A percentile compares a stretch with the other conserved stretches of the same genome.
phyloP scores from a whole-genome alignment of 2,329 filamentous ascomycete genomes.

The Byssothecium circinans region DNA sequence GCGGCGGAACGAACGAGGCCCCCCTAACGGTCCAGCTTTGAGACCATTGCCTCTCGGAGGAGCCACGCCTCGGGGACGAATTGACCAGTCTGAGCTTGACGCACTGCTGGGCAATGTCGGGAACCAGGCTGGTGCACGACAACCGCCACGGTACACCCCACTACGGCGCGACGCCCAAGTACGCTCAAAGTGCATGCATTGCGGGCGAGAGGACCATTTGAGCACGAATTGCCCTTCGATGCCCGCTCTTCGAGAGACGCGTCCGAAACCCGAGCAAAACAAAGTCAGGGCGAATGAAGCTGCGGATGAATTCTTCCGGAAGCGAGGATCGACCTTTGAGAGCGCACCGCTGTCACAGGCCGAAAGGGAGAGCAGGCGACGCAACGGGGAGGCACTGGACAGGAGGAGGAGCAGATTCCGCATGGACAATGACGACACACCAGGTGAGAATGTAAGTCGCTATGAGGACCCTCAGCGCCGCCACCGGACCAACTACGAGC shows the following conservation, averaged over 20 bases:
- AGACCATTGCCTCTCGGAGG: neutral
- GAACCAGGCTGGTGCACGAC: constrained; percentile 1
- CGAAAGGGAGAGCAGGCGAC: constrained; percentile 19
- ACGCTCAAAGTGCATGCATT: constrained; percentile 34
- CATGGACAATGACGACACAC: constrained; percentile 18
- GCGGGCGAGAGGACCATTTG: constrained; percentile 27
- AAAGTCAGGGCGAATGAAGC: constrained; percentile 24
- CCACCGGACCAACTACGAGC: constrained; percentile 14
- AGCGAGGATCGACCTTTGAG: constrained; percentile 15
- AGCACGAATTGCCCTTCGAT: constrained; percentile 28
- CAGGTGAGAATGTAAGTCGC: constrained; percentile 24
- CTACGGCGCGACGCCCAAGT: constrained; percentile 25
- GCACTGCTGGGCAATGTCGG: constrained; percentile 23
- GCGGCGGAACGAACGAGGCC: constrained; percentile 26
- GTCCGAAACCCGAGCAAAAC: constrained; percentile 2
- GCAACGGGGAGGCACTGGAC: constrained; percentile 21
- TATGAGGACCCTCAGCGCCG: constrained; percentile 38
- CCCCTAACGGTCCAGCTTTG: constrained; percentile 1
- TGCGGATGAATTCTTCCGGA: constrained; percentile 31
- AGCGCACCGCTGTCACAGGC: constrained; percentile 13
- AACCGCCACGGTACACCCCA: constrained; percentile 22
- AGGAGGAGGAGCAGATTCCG: constrained; percentile 30
- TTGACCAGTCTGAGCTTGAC: constrained; percentile 34
- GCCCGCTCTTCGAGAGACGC: constrained; percentile 25
- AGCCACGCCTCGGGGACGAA: constrained; percentile 6